phyloP scores from a whole-genome alignment of 352 stramenopile species.

The Phytophthora fragariaefolia region DNA sequence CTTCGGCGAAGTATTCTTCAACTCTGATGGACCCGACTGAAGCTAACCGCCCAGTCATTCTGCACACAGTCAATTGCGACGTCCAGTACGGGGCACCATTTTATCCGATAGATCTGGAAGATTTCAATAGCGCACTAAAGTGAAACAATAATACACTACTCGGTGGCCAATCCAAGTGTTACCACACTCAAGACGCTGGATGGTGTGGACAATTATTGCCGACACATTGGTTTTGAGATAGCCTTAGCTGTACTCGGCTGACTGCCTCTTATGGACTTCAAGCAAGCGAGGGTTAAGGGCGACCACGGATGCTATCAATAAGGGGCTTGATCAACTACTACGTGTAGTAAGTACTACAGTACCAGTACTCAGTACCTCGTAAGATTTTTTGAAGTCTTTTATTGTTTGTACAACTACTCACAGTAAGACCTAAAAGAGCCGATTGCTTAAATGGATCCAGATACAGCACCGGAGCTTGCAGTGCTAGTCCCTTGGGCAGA shows the following conservation, averaged over 20 bases:
- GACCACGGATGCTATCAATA: no score
- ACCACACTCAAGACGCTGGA: no score
- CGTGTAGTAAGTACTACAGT: no score
- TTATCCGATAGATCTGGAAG: conserved; percentile 22
- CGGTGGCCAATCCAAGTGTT: no score
- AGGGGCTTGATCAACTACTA: no score
- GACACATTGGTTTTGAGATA: no score
- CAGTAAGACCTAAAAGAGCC: not conserved
- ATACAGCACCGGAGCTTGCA: conserved; percentile 31
- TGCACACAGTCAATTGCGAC: conserved; percentile 19
- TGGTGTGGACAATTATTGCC: no score
- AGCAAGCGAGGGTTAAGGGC: no score
- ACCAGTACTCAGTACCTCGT: no score
- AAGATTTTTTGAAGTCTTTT: no score
- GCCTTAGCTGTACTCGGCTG: no score
- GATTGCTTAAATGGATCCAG: conserved; percentile 28
- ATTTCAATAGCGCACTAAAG: conserved; percentile 8
- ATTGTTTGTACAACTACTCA: not conserved
- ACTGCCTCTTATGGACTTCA: no score
- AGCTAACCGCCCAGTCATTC: conserved; percentile 11
- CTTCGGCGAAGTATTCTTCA: conserved; percentile 13
- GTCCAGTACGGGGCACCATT: not conserved
- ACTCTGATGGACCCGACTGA: conserved; percentile 19
- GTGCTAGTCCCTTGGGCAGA: conserved; percentile 20
- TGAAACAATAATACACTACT: not conserved